These are phyloP conservation scores for Aspergillus cejpii DNA, from an alignment of 2,329 filamentous ascomycete genomes.

Conservation along the genomic window DNA sequence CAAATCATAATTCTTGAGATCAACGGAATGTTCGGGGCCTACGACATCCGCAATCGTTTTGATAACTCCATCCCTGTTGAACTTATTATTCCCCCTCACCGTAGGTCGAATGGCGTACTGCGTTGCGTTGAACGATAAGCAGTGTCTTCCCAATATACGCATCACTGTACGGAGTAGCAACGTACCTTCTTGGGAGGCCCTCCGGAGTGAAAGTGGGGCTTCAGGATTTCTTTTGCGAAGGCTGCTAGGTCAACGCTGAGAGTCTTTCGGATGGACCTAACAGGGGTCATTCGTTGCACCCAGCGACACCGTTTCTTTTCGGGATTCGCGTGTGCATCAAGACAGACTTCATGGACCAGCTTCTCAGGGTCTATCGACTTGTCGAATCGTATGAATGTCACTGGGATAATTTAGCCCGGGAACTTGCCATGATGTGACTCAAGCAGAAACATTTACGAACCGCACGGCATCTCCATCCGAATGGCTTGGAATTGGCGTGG, in stretches of 20 bases:
- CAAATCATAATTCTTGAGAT: constrained; percentile 55
- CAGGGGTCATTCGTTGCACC: constrained; percentile 55
- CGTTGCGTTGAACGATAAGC: constrained; percentile 1
- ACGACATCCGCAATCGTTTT: constrained; percentile 53
- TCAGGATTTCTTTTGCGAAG: constrained; percentile 52
- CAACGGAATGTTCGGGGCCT: constrained; percentile 53
- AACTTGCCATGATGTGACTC: constrained; percentile 12
- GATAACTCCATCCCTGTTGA: constrained; percentile 54
- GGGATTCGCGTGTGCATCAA: constrained; percentile 48
- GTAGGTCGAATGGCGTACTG: constrained; percentile 59
- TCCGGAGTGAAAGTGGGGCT: constrained; percentile 53
- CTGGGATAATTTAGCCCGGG: constrained; percentile 31
- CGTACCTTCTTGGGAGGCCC: constrained; percentile 49
- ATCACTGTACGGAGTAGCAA: constrained; percentile 2
- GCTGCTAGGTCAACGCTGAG: constrained; percentile 52
- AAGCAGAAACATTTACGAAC: constrained; percentile 21
- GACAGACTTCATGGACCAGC: constrained; percentile 54
- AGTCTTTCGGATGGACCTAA: constrained; percentile 53
- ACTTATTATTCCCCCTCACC: constrained; percentile 53
- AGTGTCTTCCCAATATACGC: background rate
- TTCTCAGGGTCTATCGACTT: constrained; percentile 54
- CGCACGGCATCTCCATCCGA: constrained; percentile 48
- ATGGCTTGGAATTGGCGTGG: constrained; percentile 48
- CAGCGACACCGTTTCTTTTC: constrained; percentile 51
- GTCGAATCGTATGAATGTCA: constrained; percentile 54